phyloP scores from a whole-genome alignment of 805 yeast species.

The Suhomyces sp. region DNA sequence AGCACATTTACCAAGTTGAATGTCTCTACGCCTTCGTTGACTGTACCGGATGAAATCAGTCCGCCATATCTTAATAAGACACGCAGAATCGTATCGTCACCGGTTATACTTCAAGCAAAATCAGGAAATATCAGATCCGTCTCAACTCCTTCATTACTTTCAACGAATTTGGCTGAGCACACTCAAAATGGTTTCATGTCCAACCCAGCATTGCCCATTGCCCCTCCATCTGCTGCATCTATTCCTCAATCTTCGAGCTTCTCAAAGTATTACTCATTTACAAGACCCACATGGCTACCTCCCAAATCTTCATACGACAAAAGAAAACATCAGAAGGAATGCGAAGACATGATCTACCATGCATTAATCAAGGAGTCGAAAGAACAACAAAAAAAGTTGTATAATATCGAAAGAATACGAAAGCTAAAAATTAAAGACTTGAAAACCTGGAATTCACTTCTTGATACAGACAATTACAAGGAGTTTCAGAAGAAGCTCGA shows the following conservation, averaged over 20 bases:
- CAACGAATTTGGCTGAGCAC: background rate
- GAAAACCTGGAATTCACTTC: slow-evolving; percentile 17
- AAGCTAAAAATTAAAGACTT: slow-evolving; percentile 38
- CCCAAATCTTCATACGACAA: slow-evolving; percentile 59
- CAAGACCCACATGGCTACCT: slow-evolving; percentile 67
- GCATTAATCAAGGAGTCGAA: slow-evolving; percentile 43
- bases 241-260: slow-evolving; percentile 2
- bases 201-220: background rate
- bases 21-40: slow-evolving; percentile 7
- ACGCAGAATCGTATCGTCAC: slow-evolving; percentile 6
- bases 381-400: slow-evolving; percentile 28
- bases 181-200: background rate
- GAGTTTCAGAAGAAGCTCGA: slow-evolving; percentile 10
- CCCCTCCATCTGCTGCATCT: slow-evolving; percentile 1
- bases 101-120: background rate
- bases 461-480: slow-evolving; percentile 8
- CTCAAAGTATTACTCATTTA: slow-evolving; percentile 36
- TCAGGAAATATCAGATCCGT: slow-evolving; percentile 2
- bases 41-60: slow-evolving; percentile 3
- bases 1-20: slow-evolving; percentile 17
- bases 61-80: slow-evolving; percentile 1
- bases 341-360: slow-evolving; percentile 41
- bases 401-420: slow-evolving; percentile 29
- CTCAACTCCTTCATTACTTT: slow-evolving; percentile 6
- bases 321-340: slow-evolving; percentile 52